phyloP scores from a whole-genome alignment of 805 yeast genomes.

The Spathaspora boniae region DNA sequence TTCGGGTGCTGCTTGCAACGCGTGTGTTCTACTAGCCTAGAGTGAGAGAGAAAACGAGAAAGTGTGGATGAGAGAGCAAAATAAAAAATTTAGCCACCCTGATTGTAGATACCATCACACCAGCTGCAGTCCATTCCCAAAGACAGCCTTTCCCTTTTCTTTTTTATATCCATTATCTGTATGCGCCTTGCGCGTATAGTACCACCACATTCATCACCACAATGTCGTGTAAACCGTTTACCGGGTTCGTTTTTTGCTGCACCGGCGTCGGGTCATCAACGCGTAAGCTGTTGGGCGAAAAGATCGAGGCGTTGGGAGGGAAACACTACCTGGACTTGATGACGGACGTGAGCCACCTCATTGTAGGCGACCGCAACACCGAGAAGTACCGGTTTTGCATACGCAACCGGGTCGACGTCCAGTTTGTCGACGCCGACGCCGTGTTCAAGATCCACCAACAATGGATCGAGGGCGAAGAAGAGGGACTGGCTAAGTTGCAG shows the following conservation, averaged over 20 bases:
- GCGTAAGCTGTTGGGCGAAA: constrained; percentile 41
- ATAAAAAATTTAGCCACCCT: too few species aligned
- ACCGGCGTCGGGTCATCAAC: constrained; percentile 46
- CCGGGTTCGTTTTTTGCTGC: constrained; percentile 51
- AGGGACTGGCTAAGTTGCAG: constrained; percentile 16
- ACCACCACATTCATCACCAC: constrained; percentile 2
- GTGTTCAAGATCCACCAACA: constrained; percentile 42
- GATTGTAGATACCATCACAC: too few species aligned
- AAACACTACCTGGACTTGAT: constrained; percentile 52
- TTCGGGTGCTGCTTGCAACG: too few species aligned
- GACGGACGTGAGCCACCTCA: constrained; percentile 55
- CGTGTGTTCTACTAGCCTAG: too few species aligned
- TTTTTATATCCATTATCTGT: too few species aligned
- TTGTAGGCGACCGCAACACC: constrained; percentile 57
- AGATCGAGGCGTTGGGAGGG: constrained; percentile 59
- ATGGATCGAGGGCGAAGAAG: constrained; percentile 54
- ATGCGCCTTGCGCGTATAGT: too few species aligned
- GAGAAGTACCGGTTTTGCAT: constrained; percentile 54
- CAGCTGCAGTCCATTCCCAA: too few species aligned
- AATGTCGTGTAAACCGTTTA: constrained; percentile 33
- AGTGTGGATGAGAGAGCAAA: too few species aligned
- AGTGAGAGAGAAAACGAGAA: too few species aligned
- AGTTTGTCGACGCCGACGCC: constrained; percentile 47
- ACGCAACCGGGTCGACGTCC: constrained; percentile 51
- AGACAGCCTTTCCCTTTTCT: too few species aligned